phyloP scores from a whole-genome alignment of 2,329 filamentous ascomycete species.

The Huntiella abstrusa region DNA sequence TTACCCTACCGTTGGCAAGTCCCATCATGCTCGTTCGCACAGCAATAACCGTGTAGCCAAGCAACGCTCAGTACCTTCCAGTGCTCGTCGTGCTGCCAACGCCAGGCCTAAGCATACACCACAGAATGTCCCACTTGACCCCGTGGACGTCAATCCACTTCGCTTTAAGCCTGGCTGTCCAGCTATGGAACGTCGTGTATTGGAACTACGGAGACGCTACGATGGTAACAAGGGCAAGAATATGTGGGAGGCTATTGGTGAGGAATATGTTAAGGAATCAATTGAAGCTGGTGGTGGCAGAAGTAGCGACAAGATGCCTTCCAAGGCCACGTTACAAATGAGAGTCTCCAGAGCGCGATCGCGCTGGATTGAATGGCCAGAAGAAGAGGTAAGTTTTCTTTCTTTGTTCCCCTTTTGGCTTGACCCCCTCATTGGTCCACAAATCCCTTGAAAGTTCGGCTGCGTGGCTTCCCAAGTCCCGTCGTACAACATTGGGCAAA shows the following conservation, averaged over 20 bases:
- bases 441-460: background rate
- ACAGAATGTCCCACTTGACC: background rate
- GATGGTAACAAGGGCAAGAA: slow-evolving; percentile 32
- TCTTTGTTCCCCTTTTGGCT: background rate
- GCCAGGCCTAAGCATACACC: background rate
- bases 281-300: background rate
- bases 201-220: slow-evolving; percentile 28
- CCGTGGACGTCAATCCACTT: slow-evolving; percentile 15
- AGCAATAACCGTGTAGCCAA: background rate
- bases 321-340: slow-evolving; percentile 37
- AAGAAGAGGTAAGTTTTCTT: slow-evolving; percentile 27
- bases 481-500: too few relatives aligned
- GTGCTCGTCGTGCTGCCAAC: background rate
- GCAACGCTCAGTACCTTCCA: background rate
- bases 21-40: background rate
- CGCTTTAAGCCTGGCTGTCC: slow-evolving; percentile 26
- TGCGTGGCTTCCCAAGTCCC: background rate
- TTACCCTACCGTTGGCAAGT: too few relatives aligned
- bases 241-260: slow-evolving; percentile 37
- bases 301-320: slow-evolving; percentile 17
- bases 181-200: slow-evolving; percentile 29
- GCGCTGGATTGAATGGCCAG: slow-evolving; percentile 30
- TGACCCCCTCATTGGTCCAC: background rate
- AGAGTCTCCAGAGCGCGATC: slow-evolving; percentile 31
- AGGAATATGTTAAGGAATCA: slow-evolving; percentile 19